phyloP scores from a whole-genome alignment of 371 early-diverging fungal genomes.

The Syncephalastrum racemosum region DNA sequence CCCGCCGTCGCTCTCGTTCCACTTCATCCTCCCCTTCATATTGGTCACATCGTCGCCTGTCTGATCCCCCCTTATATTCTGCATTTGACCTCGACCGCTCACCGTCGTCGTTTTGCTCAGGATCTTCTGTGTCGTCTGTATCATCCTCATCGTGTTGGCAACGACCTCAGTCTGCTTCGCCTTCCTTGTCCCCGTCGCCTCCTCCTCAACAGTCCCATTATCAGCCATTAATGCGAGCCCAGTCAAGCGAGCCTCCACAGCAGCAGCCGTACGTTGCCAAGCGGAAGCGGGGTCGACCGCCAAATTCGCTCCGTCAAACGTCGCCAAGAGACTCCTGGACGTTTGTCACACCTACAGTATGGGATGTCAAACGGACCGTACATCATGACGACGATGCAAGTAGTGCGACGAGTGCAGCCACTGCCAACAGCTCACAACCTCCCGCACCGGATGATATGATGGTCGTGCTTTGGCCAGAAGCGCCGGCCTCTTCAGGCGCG shows the following conservation, averaged over 20 bases:
- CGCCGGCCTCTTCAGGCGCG: slow-evolving; percentile 6
- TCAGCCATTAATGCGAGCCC: slow-evolving; percentile 5
- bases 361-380: slow-evolving; percentile 25
- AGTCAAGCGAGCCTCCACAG: slow-evolving; percentile 2
- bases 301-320: slow-evolving; percentile 32
- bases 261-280: slow-evolving; percentile 19
- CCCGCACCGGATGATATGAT: slow-evolving; percentile 5
- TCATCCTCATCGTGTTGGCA: slow-evolving; percentile 15
- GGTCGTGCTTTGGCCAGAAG: slow-evolving; percentile 17
- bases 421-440: too few relatives aligned
- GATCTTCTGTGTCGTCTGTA: not conserved
- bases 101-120: too few relatives aligned
- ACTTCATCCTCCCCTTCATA: slow-evolving; percentile 20
- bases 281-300: slow-evolving; percentile 46
- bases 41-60: slow-evolving; percentile 19
- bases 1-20: slow-evolving; percentile 30
- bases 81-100: slow-evolving; percentile 6
- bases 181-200: slow-evolving; percentile 15
- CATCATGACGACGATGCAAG: slow-evolving; percentile 1
- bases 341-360: slow-evolving; percentile 35
- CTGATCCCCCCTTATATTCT: slow-evolving; percentile 29
- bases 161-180: slow-evolving; percentile 12
- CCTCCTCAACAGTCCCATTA: slow-evolving; percentile 14
- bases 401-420: too few relatives aligned
- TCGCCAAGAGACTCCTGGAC: slow-evolving; percentile 26